Evolutionary conservation across 805 yeast genomes (phyloP).

Genomic region (Zygosaccharomyces pseudorouxii): DNA sequence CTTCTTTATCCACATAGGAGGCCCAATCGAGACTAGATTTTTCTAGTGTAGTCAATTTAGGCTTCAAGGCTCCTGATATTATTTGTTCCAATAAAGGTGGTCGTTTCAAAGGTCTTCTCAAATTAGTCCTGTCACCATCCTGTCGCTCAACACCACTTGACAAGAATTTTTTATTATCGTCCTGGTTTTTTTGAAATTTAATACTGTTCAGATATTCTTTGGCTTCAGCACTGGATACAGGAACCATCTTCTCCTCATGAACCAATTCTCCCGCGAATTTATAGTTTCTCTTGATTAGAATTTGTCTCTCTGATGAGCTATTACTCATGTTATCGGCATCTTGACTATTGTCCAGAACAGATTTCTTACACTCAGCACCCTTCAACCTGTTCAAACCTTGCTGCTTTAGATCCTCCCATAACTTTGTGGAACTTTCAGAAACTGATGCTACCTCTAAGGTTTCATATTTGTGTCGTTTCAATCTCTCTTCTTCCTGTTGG

Average conservation of each 20-base stretch:
- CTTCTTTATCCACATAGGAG: conserved; percentile 80
- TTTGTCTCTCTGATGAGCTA: conserved; percentile 40
- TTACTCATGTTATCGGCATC: conserved; percentile 6
- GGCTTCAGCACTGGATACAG: conserved; percentile 77
- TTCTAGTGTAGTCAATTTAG: conserved; percentile 85
- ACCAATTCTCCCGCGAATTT: conserved; percentile 85
- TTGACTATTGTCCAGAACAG: conserved; percentile 22
- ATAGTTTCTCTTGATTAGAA: conserved; percentile 71
- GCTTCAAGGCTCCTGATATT: conserved; percentile 59
- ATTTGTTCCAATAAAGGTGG: conserved; percentile 75
- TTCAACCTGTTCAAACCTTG: conserved; percentile 29
- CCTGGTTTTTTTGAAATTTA: conserved; percentile 32
- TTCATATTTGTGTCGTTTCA: conserved; percentile 32
- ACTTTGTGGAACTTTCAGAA: conserved; percentile 44
- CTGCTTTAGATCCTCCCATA: conserved; percentile 52
- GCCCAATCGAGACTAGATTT: conserved; percentile 95
- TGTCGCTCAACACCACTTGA: conserved; percentile 22
- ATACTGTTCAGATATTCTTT: conserved; percentile 66
- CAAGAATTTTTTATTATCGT: conserved; percentile 1
- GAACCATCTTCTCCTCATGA: conserved; percentile 75
- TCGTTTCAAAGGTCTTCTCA: conserved; percentile 60
- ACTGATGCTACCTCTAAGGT: conserved; percentile 22
- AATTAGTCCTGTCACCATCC: conserved; percentile 26
- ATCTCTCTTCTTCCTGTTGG: conserved; percentile 37
- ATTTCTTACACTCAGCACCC: conserved; percentile 20